Percentiles rank a stretch among this genome's conserved stretches.
These are phyloP conservation scores for Ganoderma lucidum DNA, from an alignment of 1,284 basidiomycete genomes.

Conservation along the genomic window DNA sequence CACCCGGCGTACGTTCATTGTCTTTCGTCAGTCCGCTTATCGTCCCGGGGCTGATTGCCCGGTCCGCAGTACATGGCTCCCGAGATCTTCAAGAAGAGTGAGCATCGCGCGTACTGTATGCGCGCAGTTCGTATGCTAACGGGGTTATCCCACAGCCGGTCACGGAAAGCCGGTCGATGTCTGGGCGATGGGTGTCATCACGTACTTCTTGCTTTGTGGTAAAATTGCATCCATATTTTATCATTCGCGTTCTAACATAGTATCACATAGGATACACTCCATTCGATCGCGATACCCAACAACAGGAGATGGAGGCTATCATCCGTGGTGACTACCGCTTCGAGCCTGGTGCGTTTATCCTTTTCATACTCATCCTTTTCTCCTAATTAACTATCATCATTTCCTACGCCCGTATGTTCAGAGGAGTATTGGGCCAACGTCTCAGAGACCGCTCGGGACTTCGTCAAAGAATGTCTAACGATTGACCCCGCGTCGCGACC, in stretches of 20 bases:
- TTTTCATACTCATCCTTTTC: not conserved
- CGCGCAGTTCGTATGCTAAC: slow-evolving; percentile 17
- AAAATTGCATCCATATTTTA: not conserved
- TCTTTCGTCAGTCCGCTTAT: not conserved
- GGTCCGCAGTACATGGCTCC: slow-evolving; percentile 90
- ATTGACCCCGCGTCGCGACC: slow-evolving; percentile 82
- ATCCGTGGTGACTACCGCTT: slow-evolving; percentile 92
- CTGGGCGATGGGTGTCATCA: slow-evolving; percentile 98
- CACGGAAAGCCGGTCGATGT: slow-evolving; percentile 97
- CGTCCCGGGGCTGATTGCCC: slow-evolving; percentile 13
- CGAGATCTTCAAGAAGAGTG: slow-evolving; percentile 96
- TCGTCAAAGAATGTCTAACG: slow-evolving; percentile 85
- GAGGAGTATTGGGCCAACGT: slow-evolving; percentile 90
- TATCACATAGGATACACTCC: slow-evolving; percentile 77
- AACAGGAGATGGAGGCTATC: slow-evolving; percentile 93
- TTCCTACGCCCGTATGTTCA: slow-evolving; percentile 19
- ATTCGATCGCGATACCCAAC: slow-evolving; percentile 90
- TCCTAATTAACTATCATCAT: no score
- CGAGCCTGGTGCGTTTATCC: slow-evolving; percentile 65
- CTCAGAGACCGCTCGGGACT: slow-evolving; percentile 82
- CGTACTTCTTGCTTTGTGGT: slow-evolving; percentile 92
- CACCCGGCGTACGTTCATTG: slow-evolving; percentile 69
- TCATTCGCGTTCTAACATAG: slow-evolving; percentile 4
- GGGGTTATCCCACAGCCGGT: slow-evolving; percentile 62
- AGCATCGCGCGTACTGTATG: slow-evolving; percentile 35